Conservation (phyloP, 2,329 filamentous ascomycete genomes). For the Pyrenophora teres region DNA sequence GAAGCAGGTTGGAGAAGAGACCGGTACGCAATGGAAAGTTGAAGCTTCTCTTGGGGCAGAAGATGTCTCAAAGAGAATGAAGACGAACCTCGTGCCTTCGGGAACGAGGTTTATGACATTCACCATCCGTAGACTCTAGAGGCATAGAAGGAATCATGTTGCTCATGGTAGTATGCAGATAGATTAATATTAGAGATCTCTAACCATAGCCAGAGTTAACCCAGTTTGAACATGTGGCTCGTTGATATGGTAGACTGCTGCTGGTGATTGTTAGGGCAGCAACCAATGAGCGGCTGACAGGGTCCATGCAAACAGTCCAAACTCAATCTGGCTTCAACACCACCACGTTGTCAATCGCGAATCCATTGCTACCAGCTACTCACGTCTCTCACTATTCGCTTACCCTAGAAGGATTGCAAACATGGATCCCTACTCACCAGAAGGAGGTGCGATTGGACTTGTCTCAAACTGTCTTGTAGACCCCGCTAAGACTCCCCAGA, state of each 20-base stretch:
- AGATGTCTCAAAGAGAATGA: constrained; percentile 27
- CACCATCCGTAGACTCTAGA: constrained; percentile 29
- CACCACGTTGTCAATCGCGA: constrained; percentile 15
- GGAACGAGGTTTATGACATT: constrained; percentile 36
- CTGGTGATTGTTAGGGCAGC: background rate
- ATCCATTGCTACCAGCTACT: constrained; percentile 7
- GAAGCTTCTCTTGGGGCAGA: constrained; percentile 34
- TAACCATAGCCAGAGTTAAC: background rate
- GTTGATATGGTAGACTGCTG: background rate
- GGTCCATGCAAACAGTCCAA: constrained; percentile 37
- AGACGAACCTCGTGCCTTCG: constrained; percentile 25
- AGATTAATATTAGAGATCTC: background rate
- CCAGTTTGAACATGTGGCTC: background rate
- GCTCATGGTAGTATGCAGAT: too few relatives aligned
- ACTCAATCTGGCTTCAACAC: constrained; percentile 42
- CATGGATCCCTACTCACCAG: constrained; percentile 65
- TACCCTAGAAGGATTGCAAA: constrained; percentile 1
- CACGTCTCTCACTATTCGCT: constrained; percentile 2
- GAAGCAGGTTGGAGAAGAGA: constrained; percentile 47
- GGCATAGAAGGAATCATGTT: too few relatives aligned
- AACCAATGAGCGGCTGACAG: constrained; percentile 29
- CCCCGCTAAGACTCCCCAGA: constrained; percentile 50
- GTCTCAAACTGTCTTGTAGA: background rate
- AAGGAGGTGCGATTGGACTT: constrained; percentile 58
- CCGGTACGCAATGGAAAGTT: constrained; percentile 44